Conservation (phyloP, 768 basidiomycete genomes). For the Suillus plorans region DNA sequence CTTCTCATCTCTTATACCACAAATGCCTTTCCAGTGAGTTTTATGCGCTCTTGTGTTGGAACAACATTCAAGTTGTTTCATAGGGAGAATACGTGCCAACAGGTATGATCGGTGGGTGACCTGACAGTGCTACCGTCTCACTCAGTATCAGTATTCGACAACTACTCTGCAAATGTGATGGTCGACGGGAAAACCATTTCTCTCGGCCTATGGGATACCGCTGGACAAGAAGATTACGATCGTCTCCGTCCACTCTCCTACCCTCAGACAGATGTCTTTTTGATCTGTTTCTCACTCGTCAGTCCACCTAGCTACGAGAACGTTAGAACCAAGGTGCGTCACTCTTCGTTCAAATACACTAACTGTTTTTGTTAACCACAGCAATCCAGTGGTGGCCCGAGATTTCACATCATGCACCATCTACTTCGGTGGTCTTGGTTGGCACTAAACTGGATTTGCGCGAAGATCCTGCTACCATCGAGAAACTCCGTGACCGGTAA, state of each 20-base stretch:
- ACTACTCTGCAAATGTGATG: constrained; percentile 98
- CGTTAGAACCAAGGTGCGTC: constrained; percentile 89
- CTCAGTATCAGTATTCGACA: constrained; percentile 80
- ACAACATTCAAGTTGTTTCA: constrained; percentile 15
- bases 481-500: constrained; percentile 90
- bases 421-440: constrained; percentile 89
- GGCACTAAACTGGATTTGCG: constrained; percentile 98
- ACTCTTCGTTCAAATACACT: constrained; percentile 1
- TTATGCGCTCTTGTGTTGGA: constrained; percentile 9
- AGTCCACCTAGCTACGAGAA: constrained; percentile 98
- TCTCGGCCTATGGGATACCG: constrained; percentile 99
- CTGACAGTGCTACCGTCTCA: constrained; percentile 13
- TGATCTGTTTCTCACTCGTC: constrained; percentile 98
- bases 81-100: constrained; percentile 98
- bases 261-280: constrained; percentile 98
- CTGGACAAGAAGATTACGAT: constrained; percentile 99
- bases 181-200: constrained; percentile 99
- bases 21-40: constrained; percentile 89
- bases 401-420: constrained; percentile 95
- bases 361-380: constrained; percentile 10
- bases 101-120: constrained; percentile 45
- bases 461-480: constrained; percentile 90
- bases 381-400: constrained; percentile 85
- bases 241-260: constrained; percentile 96
- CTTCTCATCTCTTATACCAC: constrained; percentile 99